These are phyloP conservation scores for Phylloporus rhodoxanthus DNA, from an alignment of 768 basidiomycete genomes.

Conservation along the genomic window DNA sequence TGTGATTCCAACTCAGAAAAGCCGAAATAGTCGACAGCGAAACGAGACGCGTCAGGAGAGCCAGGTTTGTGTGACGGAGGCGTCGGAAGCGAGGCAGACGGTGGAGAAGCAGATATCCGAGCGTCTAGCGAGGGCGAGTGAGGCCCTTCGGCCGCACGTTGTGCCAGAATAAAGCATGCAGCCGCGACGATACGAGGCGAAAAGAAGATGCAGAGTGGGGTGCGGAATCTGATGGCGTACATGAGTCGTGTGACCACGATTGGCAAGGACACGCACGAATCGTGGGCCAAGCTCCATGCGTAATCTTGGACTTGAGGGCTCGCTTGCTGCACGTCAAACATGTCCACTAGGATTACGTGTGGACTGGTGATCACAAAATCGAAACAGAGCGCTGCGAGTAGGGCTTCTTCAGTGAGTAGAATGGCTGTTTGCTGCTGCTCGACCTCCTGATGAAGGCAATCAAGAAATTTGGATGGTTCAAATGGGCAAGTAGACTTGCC, in stretches of 20 bases:
- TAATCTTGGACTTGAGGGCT: constrained; percentile 56
- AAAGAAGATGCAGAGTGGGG: constrained; percentile 70
- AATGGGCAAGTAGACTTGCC: constrained; percentile 36
- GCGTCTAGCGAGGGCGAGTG: constrained; percentile 70
- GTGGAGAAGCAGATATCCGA: constrained; percentile 63
- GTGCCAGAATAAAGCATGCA: constrained; percentile 73
- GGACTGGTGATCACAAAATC: constrained; percentile 77
- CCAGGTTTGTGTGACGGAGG: constrained; percentile 73
- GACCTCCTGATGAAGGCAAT: constrained; percentile 52
- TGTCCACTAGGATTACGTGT: constrained; percentile 67
- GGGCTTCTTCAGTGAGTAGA: constrained; percentile 66
- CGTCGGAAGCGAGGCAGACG: constrained; percentile 72
- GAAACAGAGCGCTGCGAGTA: constrained; percentile 80
- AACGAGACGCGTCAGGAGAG: constrained; percentile 64
- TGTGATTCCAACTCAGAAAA: constrained; percentile 55
- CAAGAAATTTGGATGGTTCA: neutral
- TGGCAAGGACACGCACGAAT: constrained; percentile 54
- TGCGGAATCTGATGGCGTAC: constrained; percentile 54
- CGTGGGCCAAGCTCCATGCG: constrained; percentile 83
- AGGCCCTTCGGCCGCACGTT: constrained; percentile 65
- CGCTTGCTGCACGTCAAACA: constrained; percentile 54
- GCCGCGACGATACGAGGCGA: constrained; percentile 66
- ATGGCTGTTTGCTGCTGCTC: constrained; percentile 66
- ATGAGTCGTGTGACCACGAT: constrained; percentile 5
- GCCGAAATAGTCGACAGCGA: constrained; percentile 61